Evolutionary conservation across 495 filamentous ascomycete species (phyloP), one percentile per base, ranked within the genome.

Genomic region (Thermochaetoides thermophila): DNA sequence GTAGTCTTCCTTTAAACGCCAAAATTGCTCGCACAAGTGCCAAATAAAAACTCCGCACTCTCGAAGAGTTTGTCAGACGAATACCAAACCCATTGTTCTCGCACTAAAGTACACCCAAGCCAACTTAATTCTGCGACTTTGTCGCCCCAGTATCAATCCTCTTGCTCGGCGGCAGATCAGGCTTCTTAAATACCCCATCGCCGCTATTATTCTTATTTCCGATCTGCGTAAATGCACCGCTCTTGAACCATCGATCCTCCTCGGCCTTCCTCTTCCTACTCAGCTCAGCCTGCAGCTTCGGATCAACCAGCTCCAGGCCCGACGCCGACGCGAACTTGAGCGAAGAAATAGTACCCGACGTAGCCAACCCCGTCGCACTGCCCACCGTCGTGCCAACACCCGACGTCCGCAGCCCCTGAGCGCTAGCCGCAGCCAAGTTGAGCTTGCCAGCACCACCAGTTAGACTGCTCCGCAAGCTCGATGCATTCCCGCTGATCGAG

Each of bases 261-360:
- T 95, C 87, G 4, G 84, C 87, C 46, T 89, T 89, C 47, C 81
- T 65, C 63, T 96, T 95, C 39, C 84, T 68, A 44, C 63, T 83
- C 45, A 85, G 56, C 56, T 82, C 84, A 2, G 81, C 78, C 45
- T 79, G 73, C 33, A 82, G 72, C 64, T 91, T 95, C 31, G 89
- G 89, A 57, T 95, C 91, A 11, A 95, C 84, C 7, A 97, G 72
- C 63, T 96, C 89, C 20, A 97, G 66, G 8, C 89, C 89, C 52
- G 96, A 91, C 13, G 87, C 81, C 3, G 89, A 84, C 4, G 84
- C 94, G 44, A 96, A 97, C 1, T 84, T 82, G 49, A 97, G 71
- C 22, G 78, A 84, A 50, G 78, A 85, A 15, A 84, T 76, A 1
- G 84, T 95, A 35, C 89, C 84, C 15, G 71, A 61, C 15, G 58